Base-by-base conservation (phyloP, 768 basidiomycete genomes). In the Asterophora parasitica region DNA sequence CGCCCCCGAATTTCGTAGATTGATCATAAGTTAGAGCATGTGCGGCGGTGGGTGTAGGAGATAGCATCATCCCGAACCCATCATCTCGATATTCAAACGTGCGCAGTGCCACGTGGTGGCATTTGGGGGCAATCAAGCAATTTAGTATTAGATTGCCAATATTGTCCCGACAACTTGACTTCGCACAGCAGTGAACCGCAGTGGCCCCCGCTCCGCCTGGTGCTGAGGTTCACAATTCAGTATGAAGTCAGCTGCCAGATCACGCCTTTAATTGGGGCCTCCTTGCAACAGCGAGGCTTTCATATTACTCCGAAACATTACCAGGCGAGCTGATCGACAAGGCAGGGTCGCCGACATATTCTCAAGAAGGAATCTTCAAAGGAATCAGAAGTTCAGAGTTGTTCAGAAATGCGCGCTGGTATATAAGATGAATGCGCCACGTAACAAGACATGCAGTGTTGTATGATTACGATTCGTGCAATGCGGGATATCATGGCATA, bases 401-500 rank as follows among this genome's bases (percentile, higher is more conserved):
- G 28, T 19, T 43, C 20, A 26, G 38, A 30, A 36, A 31, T 12
- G 30, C 30, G 30, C 8, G 30, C 30, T 31, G 30, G 30, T 31
- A 31, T 31, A 31, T 23, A 23, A 23, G 12, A 31, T 15, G 37
- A 37, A 13, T 55, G 50, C 47, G 47, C 53, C 50, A 51, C 50
- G 46, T 42, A 42, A 32, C 17, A 11, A 41, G 44, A 46, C 37
- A 42, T 51, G 42, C 51, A 41, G 45, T 30, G 38, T 32, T 30
- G 38, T 37, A 46, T 41, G 38, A 44, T 30, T 46, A 42, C 32
- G 42, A 35, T 20, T 44, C 37, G 23, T 28, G 45, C 49, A 47
- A 51, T 51, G 47, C 45, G 39, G 50, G 43, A 51, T 51, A 54
- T 54, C 40, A 27, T 48, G 50, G 50, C 53, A 55, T 54, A 54